Evolutionary conservation across 345 rosid genomes (phyloP).

Genomic region (Crucihimalaya himalaica): DNA sequence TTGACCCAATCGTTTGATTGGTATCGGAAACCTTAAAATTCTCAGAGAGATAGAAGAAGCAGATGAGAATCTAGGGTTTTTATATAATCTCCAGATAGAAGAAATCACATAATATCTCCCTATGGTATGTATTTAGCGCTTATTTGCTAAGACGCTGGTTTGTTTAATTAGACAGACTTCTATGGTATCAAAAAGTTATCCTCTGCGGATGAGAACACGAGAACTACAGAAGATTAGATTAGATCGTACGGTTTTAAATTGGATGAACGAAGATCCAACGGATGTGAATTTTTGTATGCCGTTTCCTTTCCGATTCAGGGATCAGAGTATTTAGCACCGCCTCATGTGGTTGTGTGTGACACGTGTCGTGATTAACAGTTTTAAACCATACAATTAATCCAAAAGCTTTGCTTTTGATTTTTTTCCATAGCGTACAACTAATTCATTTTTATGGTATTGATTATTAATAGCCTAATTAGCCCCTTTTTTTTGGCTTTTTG

Average conservation of each 20-base stretch:
- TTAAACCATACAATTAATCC: slow-evolving; percentile 25
- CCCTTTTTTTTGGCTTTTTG: not conserved
- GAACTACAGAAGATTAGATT: not conserved
- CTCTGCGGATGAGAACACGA: not conserved
- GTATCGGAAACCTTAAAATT: slow-evolving; percentile 14
- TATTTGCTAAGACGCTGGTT: slow-evolving; percentile 36
- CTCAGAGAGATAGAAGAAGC: slow-evolving; percentile 11
- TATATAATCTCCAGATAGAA: slow-evolving; percentile 19
- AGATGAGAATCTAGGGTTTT: slow-evolving; percentile 41
- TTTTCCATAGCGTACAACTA: not conserved
- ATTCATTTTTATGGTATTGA: slow-evolving; percentile 5
- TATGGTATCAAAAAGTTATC: not conserved
- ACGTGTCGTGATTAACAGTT: slow-evolving; percentile 33
- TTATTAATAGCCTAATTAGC: slow-evolving; percentile 11
- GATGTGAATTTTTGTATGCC: not conserved
- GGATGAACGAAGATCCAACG: not conserved
- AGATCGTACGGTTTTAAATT: slow-evolving; percentile 19
- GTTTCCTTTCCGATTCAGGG: slow-evolving; percentile 24
- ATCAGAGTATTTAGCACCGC: slow-evolving; percentile 38
- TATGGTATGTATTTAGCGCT: slow-evolving; percentile 21
- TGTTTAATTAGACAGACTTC: slow-evolving; percentile 24
- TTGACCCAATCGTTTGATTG: slow-evolving; percentile 16
- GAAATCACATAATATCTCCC: slow-evolving; percentile 8
- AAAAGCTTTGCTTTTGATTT: not conserved
- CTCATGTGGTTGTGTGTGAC: slow-evolving; percentile 19